Evolutionary conservation across 768 basidiomycete genomes (phyloP), one percentile per base, ranked within the genome.

Genomic region (Lactarius evosmus): DNA sequence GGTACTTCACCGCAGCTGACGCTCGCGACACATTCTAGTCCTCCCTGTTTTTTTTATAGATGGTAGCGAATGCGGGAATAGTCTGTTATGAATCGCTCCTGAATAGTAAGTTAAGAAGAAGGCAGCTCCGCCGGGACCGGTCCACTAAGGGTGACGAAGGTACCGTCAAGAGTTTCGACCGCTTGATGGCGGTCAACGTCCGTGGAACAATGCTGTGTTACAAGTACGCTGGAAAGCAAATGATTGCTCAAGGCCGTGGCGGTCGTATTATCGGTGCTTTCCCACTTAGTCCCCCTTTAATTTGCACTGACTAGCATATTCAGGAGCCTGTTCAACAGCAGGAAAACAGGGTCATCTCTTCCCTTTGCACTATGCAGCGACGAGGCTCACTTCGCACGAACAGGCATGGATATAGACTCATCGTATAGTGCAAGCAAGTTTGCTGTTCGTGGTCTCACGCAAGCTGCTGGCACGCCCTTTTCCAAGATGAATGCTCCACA

Each of bases 191-290:
- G 4, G 41, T 62, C 25, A 67, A 63, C 34, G 63, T 46, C 17
- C 63, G 61, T 3, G 40, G 67, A 40, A 63, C 65, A 33, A 65
- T 71, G 63, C 44, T 70, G 7, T 71, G 70, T 51, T 71, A 71
- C 62, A 71, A 70, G 58, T 32, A 63, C 30, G 70, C 70, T 1
- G 70, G 61, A 25, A 67, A 67, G 49, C 70, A 70, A 57, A 71
- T 71, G 70, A 56, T 72, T 25, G 61, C 61, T 7, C 69, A 69
- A 65, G 61, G 67, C 7, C 49, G 46, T 29, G 67, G 67, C 1
- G 63, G 63, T 14, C 58, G 63, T 38, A 65, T 65, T 25, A 60
- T 65, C 1, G 63, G 59, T 65, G 29, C 22, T 7, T 14, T 19
- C 46, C 33, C 27, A n/a, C n/a, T 17, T 30, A 4, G 2, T 41